Evolutionary conservation across 2,329 filamentous ascomycete genomes (phyloP), one percentile per base, ranked within the genome.

Genomic region (Fusarium transvaalense): DNA sequence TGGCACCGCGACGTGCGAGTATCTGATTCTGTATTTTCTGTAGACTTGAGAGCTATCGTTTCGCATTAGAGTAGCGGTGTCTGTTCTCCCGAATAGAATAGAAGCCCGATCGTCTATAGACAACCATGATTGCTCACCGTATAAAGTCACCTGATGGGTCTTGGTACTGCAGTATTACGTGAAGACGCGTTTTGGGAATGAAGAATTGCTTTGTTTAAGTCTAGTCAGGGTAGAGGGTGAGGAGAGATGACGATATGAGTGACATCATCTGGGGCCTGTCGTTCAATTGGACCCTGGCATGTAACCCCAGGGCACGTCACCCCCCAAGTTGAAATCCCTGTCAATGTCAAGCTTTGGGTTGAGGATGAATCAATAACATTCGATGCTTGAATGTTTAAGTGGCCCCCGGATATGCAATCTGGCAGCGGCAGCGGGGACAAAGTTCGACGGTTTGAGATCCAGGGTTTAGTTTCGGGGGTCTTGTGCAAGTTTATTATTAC

Each of bases 1-100:
- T 93, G 88, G 92, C 92, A 60, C 92, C 92, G 23, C 84, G 92
- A 68, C 85, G 92, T 76, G 92, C 92, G 27, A 95, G 92, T 79
- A 92, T 95, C 50, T 93, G 61, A 74, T 56, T 80, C n/a, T 23
- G 23, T 29, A 14, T 21, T 17, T 45, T 21, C n/a, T 27, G 17
- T 34, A 35, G 27, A 35, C 14, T 37, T 41, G 12, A 39, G 12
- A 39, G 23, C 21, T 19, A 34, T 10, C 29, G 8, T 37, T 39
- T 8, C 41, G 34, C 15, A 34, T 41, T 37, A 52, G 48, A 63
- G 60, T 64, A 56, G 41, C 46, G 17, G 25, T 15, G 32, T 37
- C 43, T 46, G 21, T 41, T 19, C 27, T 39, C 32, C 35, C 37
- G 31, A 56, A 32, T 25, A 42, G 31, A 56, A 32, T 25, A 56